These are phyloP conservation scores for Aegilops longissima DNA, from an alignment of 176 grass and related monocot species.

Conservation along the genomic window DNA sequence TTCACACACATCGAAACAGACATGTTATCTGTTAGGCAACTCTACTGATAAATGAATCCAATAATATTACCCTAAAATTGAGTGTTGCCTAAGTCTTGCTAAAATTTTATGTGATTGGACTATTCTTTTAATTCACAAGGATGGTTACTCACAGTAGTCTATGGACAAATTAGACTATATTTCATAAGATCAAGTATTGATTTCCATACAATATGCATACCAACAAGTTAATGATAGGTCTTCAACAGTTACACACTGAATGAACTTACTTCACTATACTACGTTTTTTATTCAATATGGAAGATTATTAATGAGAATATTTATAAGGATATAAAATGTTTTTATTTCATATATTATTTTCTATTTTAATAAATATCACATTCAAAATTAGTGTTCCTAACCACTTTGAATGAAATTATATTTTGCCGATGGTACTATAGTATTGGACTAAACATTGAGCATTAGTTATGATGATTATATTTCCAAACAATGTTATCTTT, in stretches of 20 bases:
- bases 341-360: neutral
- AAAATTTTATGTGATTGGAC: conserved; percentile 28
- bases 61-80: neutral
- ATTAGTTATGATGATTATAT: neutral
- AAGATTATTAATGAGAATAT: neutral
- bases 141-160: neutral
- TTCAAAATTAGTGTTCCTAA: neutral
- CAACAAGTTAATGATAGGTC: neutral
- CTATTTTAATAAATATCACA: neutral
- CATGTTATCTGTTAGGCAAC: neutral
- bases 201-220: neutral
- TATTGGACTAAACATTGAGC: neutral
- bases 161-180: neutral
- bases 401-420: neutral
- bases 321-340: neutral
- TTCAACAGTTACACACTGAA: neutral
- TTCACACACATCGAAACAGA: neutral
- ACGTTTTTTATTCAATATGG: no score
- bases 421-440: neutral
- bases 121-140: neutral
- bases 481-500: neutral
- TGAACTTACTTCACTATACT: no score
- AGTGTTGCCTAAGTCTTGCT: neutral
- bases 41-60: neutral
- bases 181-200: neutral